phyloP scores from a whole-genome alignment of 495 filamentous ascomycete genomes.

The Endocarpon pusillum region DNA sequence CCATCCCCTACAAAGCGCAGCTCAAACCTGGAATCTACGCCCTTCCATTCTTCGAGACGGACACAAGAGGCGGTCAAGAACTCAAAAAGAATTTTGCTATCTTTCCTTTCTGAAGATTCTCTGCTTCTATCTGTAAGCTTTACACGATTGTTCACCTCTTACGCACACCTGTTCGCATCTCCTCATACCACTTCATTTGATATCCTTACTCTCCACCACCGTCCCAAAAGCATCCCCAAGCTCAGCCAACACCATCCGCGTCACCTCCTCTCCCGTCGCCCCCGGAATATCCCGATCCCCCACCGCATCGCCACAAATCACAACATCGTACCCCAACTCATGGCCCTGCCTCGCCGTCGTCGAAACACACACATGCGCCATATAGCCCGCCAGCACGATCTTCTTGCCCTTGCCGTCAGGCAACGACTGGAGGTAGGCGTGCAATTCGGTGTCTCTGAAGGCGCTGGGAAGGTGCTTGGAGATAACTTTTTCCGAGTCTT shows the following conservation, averaged over 20 bases:
- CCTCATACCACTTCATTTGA: too few relatives aligned
- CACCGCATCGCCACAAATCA: slow-evolving; percentile 36
- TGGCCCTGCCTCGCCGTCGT: slow-evolving; percentile 37
- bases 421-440: slow-evolving; percentile 19
- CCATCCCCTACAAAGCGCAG: too few relatives aligned
- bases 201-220: slow-evolving; percentile 21
- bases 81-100: too few relatives aligned
- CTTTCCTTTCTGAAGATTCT: too few relatives aligned
- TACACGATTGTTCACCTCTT: too few relatives aligned
- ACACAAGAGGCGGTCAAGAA: too few relatives aligned
- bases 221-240: slow-evolving; percentile 31
- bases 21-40: too few relatives aligned
- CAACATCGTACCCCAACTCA: slow-evolving; percentile 40
- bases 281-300: slow-evolving; percentile 43
- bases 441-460: slow-evolving; percentile 29
- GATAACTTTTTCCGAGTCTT: slow-evolving; percentile 28
- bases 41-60: too few relatives aligned
- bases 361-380: slow-evolving; percentile 46
- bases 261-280: slow-evolving; percentile 21
- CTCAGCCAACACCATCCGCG: slow-evolving; percentile 24
- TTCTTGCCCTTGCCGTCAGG: slow-evolving; percentile 22
- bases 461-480: slow-evolving; percentile 28
- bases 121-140: too few relatives aligned
- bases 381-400: slow-evolving; percentile 35
- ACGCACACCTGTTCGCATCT: too few relatives aligned